Percentiles rank a stretch among this genome's conserved stretches.
phyloP scores from a whole-genome alignment of 2,329 filamentous ascomycete species.

The Pleochaeta shiraiana region DNA sequence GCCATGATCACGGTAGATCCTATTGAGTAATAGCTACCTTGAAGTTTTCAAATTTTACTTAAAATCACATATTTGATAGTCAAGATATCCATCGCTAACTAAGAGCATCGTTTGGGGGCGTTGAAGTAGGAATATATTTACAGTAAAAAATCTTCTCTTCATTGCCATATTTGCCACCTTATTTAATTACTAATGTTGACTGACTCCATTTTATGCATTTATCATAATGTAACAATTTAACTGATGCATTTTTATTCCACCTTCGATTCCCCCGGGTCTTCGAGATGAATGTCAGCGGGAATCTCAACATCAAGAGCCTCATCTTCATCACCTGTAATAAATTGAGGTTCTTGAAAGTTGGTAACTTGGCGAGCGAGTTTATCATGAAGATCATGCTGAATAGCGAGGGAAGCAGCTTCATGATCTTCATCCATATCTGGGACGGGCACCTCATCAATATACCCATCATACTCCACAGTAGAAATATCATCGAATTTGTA shows the following conservation, averaged over 20 bases:
- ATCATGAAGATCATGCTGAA: slow-evolving; percentile 9
- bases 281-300: slow-evolving; percentile 17
- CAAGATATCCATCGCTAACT: too few relatives aligned
- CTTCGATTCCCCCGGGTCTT: slow-evolving; percentile 8
- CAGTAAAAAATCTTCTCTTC: too few relatives aligned
- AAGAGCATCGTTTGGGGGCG: too few relatives aligned
- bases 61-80: too few relatives aligned
- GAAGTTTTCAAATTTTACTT: too few relatives aligned
- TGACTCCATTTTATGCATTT: too few relatives aligned
- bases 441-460: slow-evolving; percentile 12
- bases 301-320: slow-evolving; percentile 14
- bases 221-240: too few relatives aligned
- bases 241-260: background rate
- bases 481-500: slow-evolving; percentile 11
- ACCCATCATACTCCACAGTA: slow-evolving; percentile 10
- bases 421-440: slow-evolving; percentile 14
- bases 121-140: too few relatives aligned
- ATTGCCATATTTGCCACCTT: too few relatives aligned
- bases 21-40: too few relatives aligned
- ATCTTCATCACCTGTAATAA: slow-evolving; percentile 7
- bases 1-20: too few relatives aligned
- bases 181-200: too few relatives aligned
- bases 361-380: slow-evolving; percentile 3
- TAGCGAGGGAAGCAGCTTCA: slow-evolving; percentile 8
- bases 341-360: slow-evolving; percentile 4